These are phyloP conservation scores for Neurospora sublineolata DNA, from an alignment of 495 filamentous ascomycete genomes.

Conservation along the genomic window DNA sequence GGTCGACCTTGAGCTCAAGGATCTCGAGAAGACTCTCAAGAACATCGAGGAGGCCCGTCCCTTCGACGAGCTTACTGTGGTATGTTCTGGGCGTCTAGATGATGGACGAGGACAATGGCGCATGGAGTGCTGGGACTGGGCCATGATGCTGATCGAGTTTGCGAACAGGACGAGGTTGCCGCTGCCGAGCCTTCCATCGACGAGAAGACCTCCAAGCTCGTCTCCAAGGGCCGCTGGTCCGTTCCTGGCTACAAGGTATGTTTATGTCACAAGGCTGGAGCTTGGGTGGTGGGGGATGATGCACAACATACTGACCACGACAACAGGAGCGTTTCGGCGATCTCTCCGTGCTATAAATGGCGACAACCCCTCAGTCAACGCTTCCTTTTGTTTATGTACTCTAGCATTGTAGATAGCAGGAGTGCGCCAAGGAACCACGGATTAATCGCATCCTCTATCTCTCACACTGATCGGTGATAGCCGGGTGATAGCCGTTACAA, in stretches of 20 bases:
- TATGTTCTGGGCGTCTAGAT: slow-evolving; percentile 34
- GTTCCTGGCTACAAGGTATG: slow-evolving; percentile 96
- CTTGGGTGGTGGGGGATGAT: neutral
- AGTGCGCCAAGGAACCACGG: slow-evolving; percentile 8
- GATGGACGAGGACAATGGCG: neutral
- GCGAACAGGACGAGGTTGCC: slow-evolving; percentile 75
- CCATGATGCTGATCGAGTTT: slow-evolving; percentile 10
- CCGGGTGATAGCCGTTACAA: neutral
- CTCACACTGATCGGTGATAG: neutral
- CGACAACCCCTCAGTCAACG: slow-evolving; percentile 9
- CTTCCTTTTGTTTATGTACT: slow-evolving; percentile 42
- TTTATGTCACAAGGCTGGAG: slow-evolving; percentile 8
- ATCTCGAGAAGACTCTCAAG: slow-evolving; percentile 82
- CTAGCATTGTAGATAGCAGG: slow-evolving; percentile 47
- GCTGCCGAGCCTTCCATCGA: slow-evolving; percentile 91
- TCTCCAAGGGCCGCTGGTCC: slow-evolving; percentile 93
- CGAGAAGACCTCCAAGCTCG: slow-evolving; percentile 79
- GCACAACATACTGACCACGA: slow-evolving; percentile 6
- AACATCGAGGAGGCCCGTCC: slow-evolving; percentile 95
- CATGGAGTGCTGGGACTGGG: neutral
- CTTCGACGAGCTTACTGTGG: slow-evolving; percentile 95
- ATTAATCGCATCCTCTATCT: neutral
- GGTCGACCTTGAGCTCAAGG: slow-evolving; percentile 85
- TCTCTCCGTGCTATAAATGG: slow-evolving; percentile 72
- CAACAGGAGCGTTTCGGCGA: slow-evolving; percentile 95